phyloP scores from a whole-genome alignment of 1,284 basidiomycete genomes.

The Cryptococcus sp. region DNA sequence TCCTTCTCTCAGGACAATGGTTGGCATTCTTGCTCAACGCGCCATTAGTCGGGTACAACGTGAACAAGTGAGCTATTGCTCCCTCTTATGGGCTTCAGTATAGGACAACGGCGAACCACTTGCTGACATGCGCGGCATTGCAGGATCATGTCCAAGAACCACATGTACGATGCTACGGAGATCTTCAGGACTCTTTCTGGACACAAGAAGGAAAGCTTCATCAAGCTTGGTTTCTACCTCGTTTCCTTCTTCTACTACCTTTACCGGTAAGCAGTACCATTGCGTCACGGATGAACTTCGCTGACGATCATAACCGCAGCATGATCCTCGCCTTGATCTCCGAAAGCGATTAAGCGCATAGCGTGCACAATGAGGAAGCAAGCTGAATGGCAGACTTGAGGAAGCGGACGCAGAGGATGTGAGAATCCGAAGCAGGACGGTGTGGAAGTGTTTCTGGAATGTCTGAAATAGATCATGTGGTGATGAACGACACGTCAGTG shows the following conservation, averaged over 20 bases:
- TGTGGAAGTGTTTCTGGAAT: too few species aligned
- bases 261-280: constrained; percentile 69
- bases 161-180: constrained; percentile 99
- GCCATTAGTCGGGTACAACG: constrained; percentile 87
- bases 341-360: constrained; percentile 40
- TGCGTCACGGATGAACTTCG: constrained; percentile 2
- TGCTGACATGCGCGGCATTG: background rate
- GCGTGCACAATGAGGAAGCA: background rate
- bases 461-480: too few species aligned
- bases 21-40: constrained; percentile 88
- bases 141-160: constrained; percentile 90
- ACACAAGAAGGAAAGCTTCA: constrained; percentile 97
- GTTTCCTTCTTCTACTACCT: constrained; percentile 96
- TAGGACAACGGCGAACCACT: too few species aligned
- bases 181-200: constrained; percentile 92
- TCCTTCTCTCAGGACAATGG: constrained; percentile 96
- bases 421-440: too few species aligned
- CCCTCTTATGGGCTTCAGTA: too few species aligned
- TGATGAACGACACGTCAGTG: too few species aligned
- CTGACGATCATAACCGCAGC: constrained; percentile 51
- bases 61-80: constrained; percentile 74
- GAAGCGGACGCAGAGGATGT: too few species aligned
- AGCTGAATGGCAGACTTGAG: too few species aligned
- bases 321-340: constrained; percentile 87
- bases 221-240: constrained; percentile 94